These are phyloP conservation scores for Rosa chinensis DNA, from an alignment of 306 rosid genomes.

Conservation along the genomic window DNA sequence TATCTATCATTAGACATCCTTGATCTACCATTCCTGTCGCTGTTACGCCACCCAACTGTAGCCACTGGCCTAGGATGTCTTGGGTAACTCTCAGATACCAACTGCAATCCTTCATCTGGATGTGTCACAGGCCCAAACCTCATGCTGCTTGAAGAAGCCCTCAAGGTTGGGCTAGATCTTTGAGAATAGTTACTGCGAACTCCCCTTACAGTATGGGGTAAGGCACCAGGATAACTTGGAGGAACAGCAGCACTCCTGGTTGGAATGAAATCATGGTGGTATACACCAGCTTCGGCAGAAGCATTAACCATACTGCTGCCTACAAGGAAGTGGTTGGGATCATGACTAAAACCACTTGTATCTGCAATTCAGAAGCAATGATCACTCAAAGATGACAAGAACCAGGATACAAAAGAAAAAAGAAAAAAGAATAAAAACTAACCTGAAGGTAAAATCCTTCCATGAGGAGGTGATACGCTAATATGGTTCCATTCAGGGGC, in stretches of 20 bases:
- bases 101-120: conserved; percentile 58
- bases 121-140: conserved; percentile 55
- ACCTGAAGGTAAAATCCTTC: conserved; percentile 57
- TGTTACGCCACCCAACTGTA: conserved; percentile 51
- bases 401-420: background rate
- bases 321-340: conserved; percentile 49
- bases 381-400: conserved; percentile 20
- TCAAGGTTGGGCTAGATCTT: conserved; percentile 54
- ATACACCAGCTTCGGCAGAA: conserved; percentile 53
- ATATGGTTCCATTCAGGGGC: conserved; percentile 70
- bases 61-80: conserved; percentile 62
- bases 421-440: conserved; percentile 10
- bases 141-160: conserved; percentile 65
- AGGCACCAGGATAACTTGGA: conserved; percentile 50
- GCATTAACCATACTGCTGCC: conserved; percentile 59
- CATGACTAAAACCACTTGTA: conserved; percentile 52
- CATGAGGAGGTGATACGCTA: conserved; percentile 50
- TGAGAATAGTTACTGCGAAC: conserved; percentile 63
- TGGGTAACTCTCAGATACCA: conserved; percentile 58
- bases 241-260: conserved; percentile 49
- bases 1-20: conserved; percentile 61
- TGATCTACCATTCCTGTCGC: conserved; percentile 68
- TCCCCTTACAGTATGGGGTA: conserved; percentile 55
- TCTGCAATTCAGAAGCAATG: conserved; percentile 40
- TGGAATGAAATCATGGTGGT: conserved; percentile 54